Base-by-base conservation (phyloP, 2,329 filamentous ascomycete species). In the Juglanconis juglandina region DNA sequence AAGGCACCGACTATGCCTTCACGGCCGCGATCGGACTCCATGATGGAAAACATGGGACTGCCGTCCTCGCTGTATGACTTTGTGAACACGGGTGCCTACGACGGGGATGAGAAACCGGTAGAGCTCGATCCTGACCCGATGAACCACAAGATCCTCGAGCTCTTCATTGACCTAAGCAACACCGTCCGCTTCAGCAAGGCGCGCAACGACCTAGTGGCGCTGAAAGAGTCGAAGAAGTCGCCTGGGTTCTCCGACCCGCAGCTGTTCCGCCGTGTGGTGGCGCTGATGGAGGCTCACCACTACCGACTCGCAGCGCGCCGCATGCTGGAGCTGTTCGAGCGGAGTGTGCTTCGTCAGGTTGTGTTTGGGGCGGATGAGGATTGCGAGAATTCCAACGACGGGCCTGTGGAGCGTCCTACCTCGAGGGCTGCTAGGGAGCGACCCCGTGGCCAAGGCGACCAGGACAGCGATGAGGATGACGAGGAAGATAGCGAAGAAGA, bases 281-380 rank as follows among this genome's bases (percentile, higher is more conserved):
- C 86, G 8, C 81, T 98, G 53, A 81, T 99, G 61, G 92, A 97
- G 73, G 87, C 86, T 66, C 94, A 96, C 68, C 92, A 96, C 71
- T 98, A 95, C 74, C 86, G 92, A 30, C 82, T 99, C 2, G 89
- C 88, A 1, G 90, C 96, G 34, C 89, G 94, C 63, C 88, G 94
- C 50, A 93, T 96, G 41, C 87, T 98, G 62, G 95, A 98, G 71
- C 77, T 99, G 30, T 99, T 99, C 69, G 94, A 98, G 69, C 95
- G 94, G 75, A 88, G 85, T 61, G 91, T 98, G 48, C 81, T 98
- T 75, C 82, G 92, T 64, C 85, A 86, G 65, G 90, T 97, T 62
- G 90, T 99, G 11, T 87, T 96, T 60, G 90, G 90, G 54, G 89
- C 93, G 67, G 89, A 90, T 24, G 75, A 74, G 24, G 75, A 67